phyloP scores from a whole-genome alignment of 441 rosid genomes.

The Jatropha multifida region DNA sequence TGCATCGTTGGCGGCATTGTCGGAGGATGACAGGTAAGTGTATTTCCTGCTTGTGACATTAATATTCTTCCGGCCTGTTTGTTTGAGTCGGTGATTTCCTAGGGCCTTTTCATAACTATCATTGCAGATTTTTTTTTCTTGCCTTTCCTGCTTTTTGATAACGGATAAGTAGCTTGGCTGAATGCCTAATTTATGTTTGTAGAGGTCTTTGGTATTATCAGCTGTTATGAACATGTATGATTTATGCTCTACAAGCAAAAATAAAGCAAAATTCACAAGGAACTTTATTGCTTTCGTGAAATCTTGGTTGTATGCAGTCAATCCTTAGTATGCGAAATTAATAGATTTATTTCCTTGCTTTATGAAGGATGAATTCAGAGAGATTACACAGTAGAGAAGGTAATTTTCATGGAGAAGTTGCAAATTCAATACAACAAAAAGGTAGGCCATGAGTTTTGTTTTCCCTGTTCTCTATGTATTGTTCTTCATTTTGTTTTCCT shows the following conservation, averaged over 20 bases:
- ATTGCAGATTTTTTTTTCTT: neutral
- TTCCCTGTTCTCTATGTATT: neutral
- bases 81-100: neutral
- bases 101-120: neutral
- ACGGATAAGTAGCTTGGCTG: neutral
- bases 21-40: constrained; percentile 65
- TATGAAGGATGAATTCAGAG: constrained; percentile 61
- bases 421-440: constrained; percentile 47
- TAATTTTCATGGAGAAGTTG: constrained; percentile 45
- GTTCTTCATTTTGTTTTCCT: neutral
- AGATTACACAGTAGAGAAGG: constrained; percentile 46
- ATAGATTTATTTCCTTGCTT: constrained; percentile 20
- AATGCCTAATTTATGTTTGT: neutral
- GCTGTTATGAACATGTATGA: neutral
- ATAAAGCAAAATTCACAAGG: neutral
- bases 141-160: neutral
- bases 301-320: neutral
- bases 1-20: constrained; percentile 76
- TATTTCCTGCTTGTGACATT: constrained; percentile 2
- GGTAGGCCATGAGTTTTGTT: constrained; percentile 37
- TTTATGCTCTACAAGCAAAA: neutral
- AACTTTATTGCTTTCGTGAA: neutral
- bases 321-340: constrained; percentile 12
- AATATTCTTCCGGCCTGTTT: neutral
- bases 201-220: neutral